Evolutionary conservation across 345 rosid species (phyloP).

Genomic region (Camelina laxa): DNA sequence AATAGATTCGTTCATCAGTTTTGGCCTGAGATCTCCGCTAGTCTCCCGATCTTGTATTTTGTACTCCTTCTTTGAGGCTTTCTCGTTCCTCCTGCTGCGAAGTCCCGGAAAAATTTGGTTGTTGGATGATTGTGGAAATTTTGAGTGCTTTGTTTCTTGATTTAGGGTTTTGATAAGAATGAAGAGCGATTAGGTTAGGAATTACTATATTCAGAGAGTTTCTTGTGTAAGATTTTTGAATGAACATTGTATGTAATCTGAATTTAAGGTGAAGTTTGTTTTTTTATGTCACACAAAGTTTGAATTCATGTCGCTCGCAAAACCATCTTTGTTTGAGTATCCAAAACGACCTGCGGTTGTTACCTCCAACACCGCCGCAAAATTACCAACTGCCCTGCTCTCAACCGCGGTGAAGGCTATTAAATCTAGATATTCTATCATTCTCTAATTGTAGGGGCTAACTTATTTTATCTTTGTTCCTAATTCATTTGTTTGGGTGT

Average conservation of each 20-base stretch:
- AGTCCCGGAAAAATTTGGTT: background rate
- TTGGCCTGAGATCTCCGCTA: constrained; percentile 98
- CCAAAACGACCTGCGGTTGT: no score
- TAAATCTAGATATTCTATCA: background rate
- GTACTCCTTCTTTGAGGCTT: no score
- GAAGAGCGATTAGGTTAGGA: background rate
- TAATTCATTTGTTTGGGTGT: background rate
- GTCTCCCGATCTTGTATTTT: no score
- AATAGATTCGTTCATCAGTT: constrained; percentile 77
- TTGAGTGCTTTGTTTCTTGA: background rate
- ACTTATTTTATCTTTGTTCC: background rate
- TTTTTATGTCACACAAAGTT: no score
- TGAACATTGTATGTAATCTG: background rate
- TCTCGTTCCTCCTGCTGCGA: background rate
- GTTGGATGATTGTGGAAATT: constrained; percentile 16
- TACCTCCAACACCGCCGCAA: no score
- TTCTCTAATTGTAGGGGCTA: background rate
- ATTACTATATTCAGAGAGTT: constrained; percentile 2
- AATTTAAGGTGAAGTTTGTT: no score
- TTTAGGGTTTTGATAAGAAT: background rate
- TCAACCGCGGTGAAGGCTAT: no score
- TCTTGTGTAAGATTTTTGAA: background rate
- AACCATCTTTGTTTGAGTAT: no score
- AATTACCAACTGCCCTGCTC: no score
- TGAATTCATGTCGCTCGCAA: no score